These are phyloP conservation scores for Dimargaris cristalligena DNA, from an alignment of 192 early-diverging fungal species.

Conservation along the genomic window DNA sequence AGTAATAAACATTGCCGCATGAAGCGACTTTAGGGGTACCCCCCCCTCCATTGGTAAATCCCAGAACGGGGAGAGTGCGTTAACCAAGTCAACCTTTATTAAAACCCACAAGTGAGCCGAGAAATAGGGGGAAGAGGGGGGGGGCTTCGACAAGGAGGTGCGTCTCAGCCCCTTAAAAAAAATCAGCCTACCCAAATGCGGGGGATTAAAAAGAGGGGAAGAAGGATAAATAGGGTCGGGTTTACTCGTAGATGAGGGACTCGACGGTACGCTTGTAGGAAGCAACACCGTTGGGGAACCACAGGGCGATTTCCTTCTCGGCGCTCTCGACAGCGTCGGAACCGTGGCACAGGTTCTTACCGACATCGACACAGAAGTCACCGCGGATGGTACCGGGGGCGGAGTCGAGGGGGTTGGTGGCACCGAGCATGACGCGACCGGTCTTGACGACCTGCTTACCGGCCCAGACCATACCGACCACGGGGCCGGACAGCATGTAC, in stretches of 20 bases:
- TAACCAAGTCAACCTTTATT: too few relatives aligned
- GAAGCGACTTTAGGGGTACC: too few relatives aligned
- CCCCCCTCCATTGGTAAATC: too few relatives aligned
- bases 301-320: slow-evolving; percentile 72
- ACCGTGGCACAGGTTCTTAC: slow-evolving; percentile 84
- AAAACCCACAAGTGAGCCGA: too few relatives aligned
- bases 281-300: slow-evolving; percentile 58
- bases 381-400: slow-evolving; percentile 90
- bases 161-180: neutral
- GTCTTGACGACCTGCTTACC: slow-evolving; percentile 83
- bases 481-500: slow-evolving; percentile 85
- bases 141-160: neutral
- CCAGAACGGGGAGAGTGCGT: too few relatives aligned
- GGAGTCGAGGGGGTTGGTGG: slow-evolving; percentile 82
- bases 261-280: slow-evolving; percentile 43
- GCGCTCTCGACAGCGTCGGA: slow-evolving; percentile 77
- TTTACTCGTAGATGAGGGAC: slow-evolving; percentile 59
- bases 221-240: neutral
- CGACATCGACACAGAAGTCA: slow-evolving; percentile 75
- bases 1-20: too few relatives aligned
- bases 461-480: slow-evolving; percentile 86
- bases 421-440: slow-evolving; percentile 73
- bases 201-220: neutral
- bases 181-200: neutral
- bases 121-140: neutral